Evolutionary conservation across 1,139 yeast genomes (phyloP), one percentile per base, ranked within the genome.

Genomic region (Meyerozyma elateridarum): DNA sequence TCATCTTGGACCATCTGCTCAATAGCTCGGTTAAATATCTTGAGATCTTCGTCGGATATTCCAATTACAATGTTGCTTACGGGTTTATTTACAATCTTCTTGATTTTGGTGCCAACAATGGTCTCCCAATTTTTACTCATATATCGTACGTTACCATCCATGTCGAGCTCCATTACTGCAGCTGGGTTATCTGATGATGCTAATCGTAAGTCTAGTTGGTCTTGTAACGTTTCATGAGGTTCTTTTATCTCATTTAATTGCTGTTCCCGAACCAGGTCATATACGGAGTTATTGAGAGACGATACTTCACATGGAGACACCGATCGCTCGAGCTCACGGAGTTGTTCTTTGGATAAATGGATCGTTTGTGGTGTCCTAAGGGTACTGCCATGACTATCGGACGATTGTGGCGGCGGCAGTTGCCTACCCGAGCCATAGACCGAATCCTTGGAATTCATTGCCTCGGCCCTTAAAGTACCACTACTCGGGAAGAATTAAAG

Each of bases 101-200:
- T 58, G 8, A 76, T 63, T 11, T 66, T 64, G 0, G 89, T 79
- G 2, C 94, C 93, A 11, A 79, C 81, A 8, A 88, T 70, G 7
- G 70, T 49, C 44, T 79, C 82, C 96, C 96, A 89, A 41, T 81
- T 76, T 39, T 71, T 72, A 40, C 91, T 76, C 20, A 88, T 54
- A 52, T 84, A 85, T 33, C 75, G 73, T n/a, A 91, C 78, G 25
- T 70, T 74, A 13, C 96, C 88, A 46, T 80, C 81, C 48, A 87
- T 61, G 48, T 83, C 91, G 37, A 91, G 60, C 54, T 91, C 98
- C 62, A 91, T 61, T 1, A 91, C 81, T n/a, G 81, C 76, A n/a
- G 88, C 80, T 4, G 87, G 87, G 44, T 80, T 82, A 40, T 74
- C 72, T 8, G 79, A 71, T 13, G 84, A 76, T 1, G 89, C 89